A percentile compares a stretch with the other conserved stretches of the same genome.
phyloP scores from a whole-genome alignment of 495 filamentous ascomycete species.

The Hypoxylon perforatum region DNA sequence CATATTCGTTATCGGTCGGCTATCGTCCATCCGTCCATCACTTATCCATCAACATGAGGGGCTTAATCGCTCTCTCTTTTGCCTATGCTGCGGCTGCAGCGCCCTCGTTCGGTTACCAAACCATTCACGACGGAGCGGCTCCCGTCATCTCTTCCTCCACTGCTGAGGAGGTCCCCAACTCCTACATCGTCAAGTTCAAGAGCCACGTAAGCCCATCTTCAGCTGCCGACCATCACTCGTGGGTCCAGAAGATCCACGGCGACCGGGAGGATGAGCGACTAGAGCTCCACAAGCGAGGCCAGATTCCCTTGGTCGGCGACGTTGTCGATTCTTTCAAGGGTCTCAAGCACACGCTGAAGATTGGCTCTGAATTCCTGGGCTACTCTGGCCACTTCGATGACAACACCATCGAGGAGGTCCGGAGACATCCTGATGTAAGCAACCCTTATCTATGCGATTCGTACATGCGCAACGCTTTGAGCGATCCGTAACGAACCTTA shows the following conservation, averaged over 20 bases:
- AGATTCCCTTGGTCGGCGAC: constrained; percentile 75
- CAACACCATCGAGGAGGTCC: constrained; percentile 89
- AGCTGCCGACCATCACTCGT: constrained; percentile 82
- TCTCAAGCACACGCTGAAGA: constrained; percentile 94
- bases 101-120: constrained; percentile 76
- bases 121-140: constrained; percentile 86
- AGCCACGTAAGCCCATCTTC: constrained; percentile 79
- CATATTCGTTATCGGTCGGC: constrained; percentile 15
- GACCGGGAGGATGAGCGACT: constrained; percentile 67
- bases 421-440: constrained; percentile 97
- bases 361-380: constrained; percentile 82
- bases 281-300: constrained; percentile 90
- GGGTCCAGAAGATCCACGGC: constrained; percentile 87
- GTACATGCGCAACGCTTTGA: background rate
- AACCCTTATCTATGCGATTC: constrained; percentile 4
- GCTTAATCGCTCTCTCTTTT: constrained; percentile 72
- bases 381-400: constrained; percentile 98
- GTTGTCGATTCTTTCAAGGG: constrained; percentile 80
- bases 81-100: constrained; percentile 77
- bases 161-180: constrained; percentile 81
- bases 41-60: constrained; percentile 73
- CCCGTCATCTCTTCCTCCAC: constrained; percentile 86
- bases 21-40: constrained; percentile 20
- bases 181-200: constrained; percentile 99
- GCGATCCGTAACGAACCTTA: background rate